Conservation (phyloP, 352 stramenopile genomes). For the Globisporangium spinosum region DNA sequence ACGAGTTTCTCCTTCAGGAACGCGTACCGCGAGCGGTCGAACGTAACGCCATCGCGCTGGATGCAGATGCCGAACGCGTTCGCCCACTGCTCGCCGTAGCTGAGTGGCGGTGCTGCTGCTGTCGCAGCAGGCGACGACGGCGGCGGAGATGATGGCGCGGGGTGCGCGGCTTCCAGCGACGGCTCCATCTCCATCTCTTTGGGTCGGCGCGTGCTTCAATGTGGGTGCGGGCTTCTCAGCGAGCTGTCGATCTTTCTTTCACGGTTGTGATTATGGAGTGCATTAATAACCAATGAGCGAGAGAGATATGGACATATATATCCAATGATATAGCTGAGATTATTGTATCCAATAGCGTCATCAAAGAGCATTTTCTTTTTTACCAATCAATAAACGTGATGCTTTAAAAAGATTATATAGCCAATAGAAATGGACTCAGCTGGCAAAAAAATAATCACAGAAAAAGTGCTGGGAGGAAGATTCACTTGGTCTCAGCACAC, state of each 20-base stretch:
- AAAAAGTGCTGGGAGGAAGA: too few species aligned
- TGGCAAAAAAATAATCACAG: too few species aligned
- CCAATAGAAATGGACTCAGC: too few species aligned
- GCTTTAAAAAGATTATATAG: too few species aligned
- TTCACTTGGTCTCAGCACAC: too few species aligned
- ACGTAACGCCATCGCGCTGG: conserved; percentile 14
- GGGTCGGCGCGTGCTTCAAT: background rate
- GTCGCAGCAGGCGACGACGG: background rate
- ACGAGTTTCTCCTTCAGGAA: conserved; percentile 57
- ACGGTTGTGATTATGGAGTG: background rate
- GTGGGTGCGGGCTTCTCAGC: background rate
- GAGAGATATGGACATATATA: too few species aligned
- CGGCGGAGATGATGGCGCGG: background rate
- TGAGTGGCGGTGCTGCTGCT: background rate
- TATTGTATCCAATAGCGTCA: too few species aligned
- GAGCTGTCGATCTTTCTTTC: conserved; percentile 4
- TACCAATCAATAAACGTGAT: too few species aligned
- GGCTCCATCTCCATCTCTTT: conserved; percentile 4
- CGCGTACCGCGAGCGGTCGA: conserved; percentile 43
- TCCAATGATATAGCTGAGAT: too few species aligned
- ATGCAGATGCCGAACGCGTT: conserved; percentile 26
- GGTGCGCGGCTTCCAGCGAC: background rate
- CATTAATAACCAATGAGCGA: too few species aligned
- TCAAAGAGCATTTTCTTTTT: too few species aligned
- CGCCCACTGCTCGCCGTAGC: conserved; percentile 33